Conservation (phyloP, 768 basidiomycete genomes). For the Termitomyces bulborhizus region DNA sequence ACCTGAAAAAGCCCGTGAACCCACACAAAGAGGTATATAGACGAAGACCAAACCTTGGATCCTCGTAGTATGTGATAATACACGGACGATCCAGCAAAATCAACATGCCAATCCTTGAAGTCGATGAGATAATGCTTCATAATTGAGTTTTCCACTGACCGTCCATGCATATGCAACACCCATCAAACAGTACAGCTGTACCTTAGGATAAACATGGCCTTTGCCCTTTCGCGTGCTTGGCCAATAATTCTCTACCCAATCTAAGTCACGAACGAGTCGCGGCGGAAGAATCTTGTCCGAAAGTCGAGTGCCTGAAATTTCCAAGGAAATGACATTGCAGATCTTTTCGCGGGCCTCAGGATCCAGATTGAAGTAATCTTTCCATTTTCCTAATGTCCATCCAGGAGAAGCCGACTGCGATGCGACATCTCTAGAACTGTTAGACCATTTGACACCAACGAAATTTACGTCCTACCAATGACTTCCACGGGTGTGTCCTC, state of each 20-base stretch:
- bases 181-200: constrained; percentile 97
- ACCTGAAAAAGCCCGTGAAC: constrained; percentile 36
- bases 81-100: constrained; percentile 97
- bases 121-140: background rate
- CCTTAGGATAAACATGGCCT: constrained; percentile 80
- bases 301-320: constrained; percentile 82
- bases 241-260: constrained; percentile 98
- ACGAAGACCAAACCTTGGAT: constrained; percentile 54
- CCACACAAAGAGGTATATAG: background rate
- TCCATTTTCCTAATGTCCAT: constrained; percentile 92
- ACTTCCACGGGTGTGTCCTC: constrained; percentile 80
- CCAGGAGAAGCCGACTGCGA: constrained; percentile 80
- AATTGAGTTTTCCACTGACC: constrained; percentile 37
- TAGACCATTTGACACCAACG: background rate
- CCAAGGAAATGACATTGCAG: constrained; percentile 92
- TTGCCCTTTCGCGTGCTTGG: constrained; percentile 70
- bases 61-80: constrained; percentile 92
- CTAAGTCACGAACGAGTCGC: constrained; percentile 77
- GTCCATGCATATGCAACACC: constrained; percentile 93
- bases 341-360: constrained; percentile 74
- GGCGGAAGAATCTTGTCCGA: constrained; percentile 80
- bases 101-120: constrained; percentile 93
- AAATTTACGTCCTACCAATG: constrained; percentile 54
- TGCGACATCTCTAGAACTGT: constrained; percentile 59
- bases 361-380: constrained; percentile 72